Conservation (phyloP, 2,329 filamentous ascomycete species). For the Trichophyton mentagrophytes region DNA sequence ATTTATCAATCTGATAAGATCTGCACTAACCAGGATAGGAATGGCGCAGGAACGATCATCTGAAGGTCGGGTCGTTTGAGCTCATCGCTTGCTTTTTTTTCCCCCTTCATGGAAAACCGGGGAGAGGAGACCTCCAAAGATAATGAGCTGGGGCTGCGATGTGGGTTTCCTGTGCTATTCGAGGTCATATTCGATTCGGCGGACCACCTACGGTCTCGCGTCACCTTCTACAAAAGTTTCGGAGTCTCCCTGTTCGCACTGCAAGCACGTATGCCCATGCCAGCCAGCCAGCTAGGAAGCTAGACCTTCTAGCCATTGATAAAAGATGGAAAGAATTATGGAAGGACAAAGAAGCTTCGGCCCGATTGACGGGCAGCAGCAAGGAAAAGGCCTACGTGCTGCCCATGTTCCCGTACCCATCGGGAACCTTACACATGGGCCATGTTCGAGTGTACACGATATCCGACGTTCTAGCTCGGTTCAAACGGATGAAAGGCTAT, state of each 20-base stretch:
- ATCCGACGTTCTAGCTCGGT: slow-evolving; percentile 71
- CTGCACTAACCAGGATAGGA: neutral
- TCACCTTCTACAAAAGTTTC: neutral
- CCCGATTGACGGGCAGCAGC: slow-evolving; percentile 4
- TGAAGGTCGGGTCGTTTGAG: neutral
- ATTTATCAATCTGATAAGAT: slow-evolving; percentile 4
- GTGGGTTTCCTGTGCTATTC: neutral
- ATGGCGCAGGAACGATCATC: neutral
- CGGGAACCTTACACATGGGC: slow-evolving; percentile 72
- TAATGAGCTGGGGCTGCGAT: neutral
- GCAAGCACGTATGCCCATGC: neutral
- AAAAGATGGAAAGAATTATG: slow-evolving; percentile 45
- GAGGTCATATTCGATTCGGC: neutral
- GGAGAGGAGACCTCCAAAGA: neutral
- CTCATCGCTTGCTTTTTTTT: neutral
- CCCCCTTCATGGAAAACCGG: neutral
- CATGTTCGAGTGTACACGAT: slow-evolving; percentile 85
- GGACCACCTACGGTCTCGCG: neutral
- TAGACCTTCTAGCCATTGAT: slow-evolving; percentile 38
- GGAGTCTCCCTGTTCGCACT: neutral
- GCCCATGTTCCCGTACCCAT: slow-evolving; percentile 90
- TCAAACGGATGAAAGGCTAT: slow-evolving; percentile 58
- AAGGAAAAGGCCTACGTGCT: slow-evolving; percentile 52
- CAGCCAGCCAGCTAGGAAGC: slow-evolving; percentile 11
- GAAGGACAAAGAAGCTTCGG: slow-evolving; percentile 17